Evolutionary conservation across 257 asterid species (phyloP).

Genomic region (Verbena officinalis): DNA sequence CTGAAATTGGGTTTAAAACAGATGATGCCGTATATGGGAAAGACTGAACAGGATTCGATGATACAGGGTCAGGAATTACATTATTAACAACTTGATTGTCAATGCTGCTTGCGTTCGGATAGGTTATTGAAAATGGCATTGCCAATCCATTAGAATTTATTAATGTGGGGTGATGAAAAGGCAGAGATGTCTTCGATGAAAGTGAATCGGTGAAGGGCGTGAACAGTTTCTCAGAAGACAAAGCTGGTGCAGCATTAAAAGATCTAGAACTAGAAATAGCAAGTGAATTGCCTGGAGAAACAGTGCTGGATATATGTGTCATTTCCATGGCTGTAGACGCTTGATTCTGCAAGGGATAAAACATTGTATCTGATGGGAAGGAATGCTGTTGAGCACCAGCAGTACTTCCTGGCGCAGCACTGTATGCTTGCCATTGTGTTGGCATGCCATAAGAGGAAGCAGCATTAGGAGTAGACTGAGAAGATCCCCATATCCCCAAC

Average conservation of each 20-base stretch:
- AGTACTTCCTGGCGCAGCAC: conserved; percentile 39
- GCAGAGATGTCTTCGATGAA: conserved; percentile 40
- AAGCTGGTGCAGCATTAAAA: conserved; percentile 32
- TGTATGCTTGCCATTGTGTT: conserved; percentile 46
- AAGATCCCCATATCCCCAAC: conserved; percentile 41
- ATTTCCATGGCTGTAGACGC: conserved; percentile 28
- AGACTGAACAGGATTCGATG: conserved; percentile 40
- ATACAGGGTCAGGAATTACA: conserved; percentile 37
- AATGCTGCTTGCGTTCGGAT: conserved; percentile 40
- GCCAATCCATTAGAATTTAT: conserved; percentile 40
- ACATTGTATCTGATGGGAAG: conserved; percentile 33
- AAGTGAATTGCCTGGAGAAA: conserved; percentile 36
- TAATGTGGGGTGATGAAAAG: conserved; percentile 41
- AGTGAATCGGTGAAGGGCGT: conserved; percentile 33
- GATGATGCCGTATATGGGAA: conserved; percentile 40
- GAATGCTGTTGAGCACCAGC: conserved; percentile 40
- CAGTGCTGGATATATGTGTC: conserved; percentile 35
- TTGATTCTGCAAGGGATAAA: conserved; percentile 40
- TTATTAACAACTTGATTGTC: conserved; percentile 42
- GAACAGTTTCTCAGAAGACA: conserved; percentile 39
- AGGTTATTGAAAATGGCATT: conserved; percentile 41
- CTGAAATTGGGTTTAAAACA: conserved; percentile 41
- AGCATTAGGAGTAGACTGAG: conserved; percentile 38
- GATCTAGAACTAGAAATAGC: conserved; percentile 40
- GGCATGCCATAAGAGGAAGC: conserved; percentile 43